Evolutionary conservation across 768 basidiomycete genomes (phyloP).

Genomic region (Phlebiopsis gigantea): DNA sequence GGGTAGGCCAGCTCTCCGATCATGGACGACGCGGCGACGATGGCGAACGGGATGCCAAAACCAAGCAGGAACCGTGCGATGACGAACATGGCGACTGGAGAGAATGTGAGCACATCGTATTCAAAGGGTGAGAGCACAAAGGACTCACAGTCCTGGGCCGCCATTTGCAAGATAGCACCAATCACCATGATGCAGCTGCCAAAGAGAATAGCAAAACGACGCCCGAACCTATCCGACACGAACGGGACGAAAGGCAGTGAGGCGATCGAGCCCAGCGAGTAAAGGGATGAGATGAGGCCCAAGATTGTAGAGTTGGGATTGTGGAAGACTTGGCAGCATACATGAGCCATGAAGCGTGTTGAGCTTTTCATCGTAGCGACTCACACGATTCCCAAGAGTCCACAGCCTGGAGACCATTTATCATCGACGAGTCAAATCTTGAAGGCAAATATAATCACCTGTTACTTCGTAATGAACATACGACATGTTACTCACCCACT

Average conservation of each 20-base stretch:
- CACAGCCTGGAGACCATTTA: slow-evolving; percentile 58
- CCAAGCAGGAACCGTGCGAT: slow-evolving; percentile 51
- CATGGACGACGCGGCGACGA: slow-evolving; percentile 60
- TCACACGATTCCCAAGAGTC: slow-evolving; percentile 51
- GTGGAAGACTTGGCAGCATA: slow-evolving; percentile 38
- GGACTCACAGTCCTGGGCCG: slow-evolving; percentile 34
- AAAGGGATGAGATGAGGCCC: slow-evolving; percentile 54
- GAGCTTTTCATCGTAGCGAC: slow-evolving; percentile 4
- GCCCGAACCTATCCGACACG: slow-evolving; percentile 46
- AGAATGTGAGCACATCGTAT: neutral
- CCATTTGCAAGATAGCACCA: slow-evolving; percentile 22
- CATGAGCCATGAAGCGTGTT: neutral
- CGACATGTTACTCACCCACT: slow-evolving; percentile 37
- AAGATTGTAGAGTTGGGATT: slow-evolving; percentile 48
- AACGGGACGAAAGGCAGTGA: slow-evolving; percentile 49
- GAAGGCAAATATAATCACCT: neutral
- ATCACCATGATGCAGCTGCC: slow-evolving; percentile 37
- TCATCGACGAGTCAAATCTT: slow-evolving; percentile 58
- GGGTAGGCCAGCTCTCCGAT: slow-evolving; percentile 68
- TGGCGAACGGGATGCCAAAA: slow-evolving; percentile 55
- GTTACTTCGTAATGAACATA: neutral
- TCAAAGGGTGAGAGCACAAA: neutral
- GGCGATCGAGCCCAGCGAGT: slow-evolving; percentile 53
- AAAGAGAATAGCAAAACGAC: slow-evolving; percentile 44
- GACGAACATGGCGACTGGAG: slow-evolving; percentile 53